Base-by-base conservation (phyloP, 2,329 filamentous ascomycete species). In the Penicillium crustosum region DNA sequence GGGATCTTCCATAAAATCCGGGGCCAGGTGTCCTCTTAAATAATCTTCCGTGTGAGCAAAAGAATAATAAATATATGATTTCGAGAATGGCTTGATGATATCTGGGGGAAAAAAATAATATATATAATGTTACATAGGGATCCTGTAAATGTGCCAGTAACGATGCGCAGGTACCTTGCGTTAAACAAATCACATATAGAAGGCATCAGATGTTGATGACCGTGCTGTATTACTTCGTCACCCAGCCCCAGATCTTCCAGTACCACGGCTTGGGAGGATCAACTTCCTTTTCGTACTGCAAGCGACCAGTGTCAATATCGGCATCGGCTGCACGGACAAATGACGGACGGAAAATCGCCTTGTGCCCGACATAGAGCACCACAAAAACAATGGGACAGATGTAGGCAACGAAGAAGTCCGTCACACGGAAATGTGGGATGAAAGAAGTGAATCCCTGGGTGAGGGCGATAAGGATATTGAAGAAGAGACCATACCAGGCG, bases 381-480 rank as follows among this genome's bases (percentile, higher is more conserved):
- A 81, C 66, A 63, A 89, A 89, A 2, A 89, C 68, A n/a, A 89
- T 83, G 45, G 88, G 68, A 61, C 84, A 87, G 65, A 89, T 72
- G 61, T 89, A 90, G 6, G 83, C 79, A 1, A 84, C 79, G 59
- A 89, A 88, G 65, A 90, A 90, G 47, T 79, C 76, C 49, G 78
- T 77, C 2, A 81, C 81, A 65, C 76, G 77, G 83, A 87, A 89
- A 15, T 48, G 54, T 6, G 74, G 76, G 48, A 90, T 86, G 68
- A 89, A 89, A 10, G 82, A 81, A 9, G 84, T 84, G 74, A 89
- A 90, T 4, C 87, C 88, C 67, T 86, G 86, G 0, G 87, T 89
- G 25, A 90, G 59, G 45, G 86, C 79, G 61, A 90, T 86, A 47
- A 89, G 72, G 2, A 83, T 61, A 70, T 82, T 87, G 75, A 88